These are phyloP conservation scores for Pseudogymnoascus sp. DNA, from an alignment of 2,329 filamentous ascomycete genomes.

Conservation along the genomic window DNA sequence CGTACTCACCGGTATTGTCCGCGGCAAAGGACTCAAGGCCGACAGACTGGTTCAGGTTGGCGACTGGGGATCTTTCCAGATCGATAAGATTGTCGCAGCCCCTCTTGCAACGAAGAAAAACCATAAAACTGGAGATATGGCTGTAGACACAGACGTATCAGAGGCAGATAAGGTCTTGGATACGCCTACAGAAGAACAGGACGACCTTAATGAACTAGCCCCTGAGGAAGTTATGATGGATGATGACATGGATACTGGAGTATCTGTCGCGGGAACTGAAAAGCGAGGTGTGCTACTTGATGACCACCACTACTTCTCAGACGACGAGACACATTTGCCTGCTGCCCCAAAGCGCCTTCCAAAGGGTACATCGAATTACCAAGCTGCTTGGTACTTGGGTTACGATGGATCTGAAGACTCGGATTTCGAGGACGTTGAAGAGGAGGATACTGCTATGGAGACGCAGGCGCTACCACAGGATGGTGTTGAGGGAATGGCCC, in stretches of 20 bases:
- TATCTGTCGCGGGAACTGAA: constrained; percentile 42
- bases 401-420: constrained; percentile 71
- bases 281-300: constrained; percentile 89
- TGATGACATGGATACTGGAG: constrained; percentile 47
- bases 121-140: constrained; percentile 57
- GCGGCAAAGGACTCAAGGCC: constrained; percentile 80
- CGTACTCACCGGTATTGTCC: constrained; percentile 73
- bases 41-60: constrained; percentile 86
- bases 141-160: constrained; percentile 48
- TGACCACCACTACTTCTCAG: constrained; percentile 96
- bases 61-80: constrained; percentile 89
- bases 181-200: constrained; percentile 67
- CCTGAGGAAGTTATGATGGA: constrained; percentile 80
- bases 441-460: constrained; percentile 46
- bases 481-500: constrained; percentile 64
- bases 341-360: constrained; percentile 67
- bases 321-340: constrained; percentile 63
- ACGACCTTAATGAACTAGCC: constrained; percentile 75
- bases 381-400: constrained; percentile 86
- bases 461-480: constrained; percentile 67
- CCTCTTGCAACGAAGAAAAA: constrained; percentile 56
- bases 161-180: constrained; percentile 55
- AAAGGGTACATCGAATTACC: constrained; percentile 87
- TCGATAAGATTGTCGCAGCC: constrained; percentile 78
- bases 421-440: constrained; percentile 66